Conservation (phyloP, 2,329 filamentous ascomycete genomes). For the Clonostachys rosea region DNA sequence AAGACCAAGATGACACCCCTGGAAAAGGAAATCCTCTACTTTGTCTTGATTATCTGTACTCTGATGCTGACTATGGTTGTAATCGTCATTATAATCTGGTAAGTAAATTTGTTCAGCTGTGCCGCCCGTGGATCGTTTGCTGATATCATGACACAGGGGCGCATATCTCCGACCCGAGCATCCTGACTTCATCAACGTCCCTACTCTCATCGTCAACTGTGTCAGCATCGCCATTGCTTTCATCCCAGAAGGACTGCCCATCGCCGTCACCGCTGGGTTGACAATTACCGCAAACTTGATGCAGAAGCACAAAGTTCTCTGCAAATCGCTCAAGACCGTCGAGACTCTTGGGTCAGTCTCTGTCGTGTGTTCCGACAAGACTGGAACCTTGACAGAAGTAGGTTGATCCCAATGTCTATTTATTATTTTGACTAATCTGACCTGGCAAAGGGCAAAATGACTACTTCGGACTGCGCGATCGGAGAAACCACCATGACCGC, state of each 20-base stretch:
- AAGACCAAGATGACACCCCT: slow-evolving; percentile 64
- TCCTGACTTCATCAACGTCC: slow-evolving; percentile 67
- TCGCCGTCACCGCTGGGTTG: slow-evolving; percentile 64
- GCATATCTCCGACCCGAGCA: slow-evolving; percentile 64
- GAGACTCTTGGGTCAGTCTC: slow-evolving; percentile 71
- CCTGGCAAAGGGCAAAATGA: slow-evolving; percentile 58
- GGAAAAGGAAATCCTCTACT: slow-evolving; percentile 68
- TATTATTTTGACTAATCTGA: not conserved
- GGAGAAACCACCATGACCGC: slow-evolving; percentile 43
- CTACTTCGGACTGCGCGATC: slow-evolving; percentile 64
- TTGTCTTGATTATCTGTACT: slow-evolving; percentile 64
- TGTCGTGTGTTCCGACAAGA: slow-evolving; percentile 74
- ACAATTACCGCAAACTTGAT: slow-evolving; percentile 76
- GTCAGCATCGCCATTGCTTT: slow-evolving; percentile 72
- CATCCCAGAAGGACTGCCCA: slow-evolving; percentile 69
- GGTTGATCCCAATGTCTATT: slow-evolving; percentile 6
- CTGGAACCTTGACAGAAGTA: slow-evolving; percentile 61
- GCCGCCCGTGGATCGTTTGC: not conserved
- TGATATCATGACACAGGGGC: slow-evolving; percentile 39
- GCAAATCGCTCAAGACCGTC: slow-evolving; percentile 75
- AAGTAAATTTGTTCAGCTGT: slow-evolving; percentile 22
- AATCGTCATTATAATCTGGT: slow-evolving; percentile 64
- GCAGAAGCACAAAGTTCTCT: slow-evolving; percentile 71
- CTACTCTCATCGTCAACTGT: slow-evolving; percentile 67
- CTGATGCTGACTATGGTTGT: slow-evolving; percentile 64